Base-by-base conservation (phyloP, 2,329 filamentous ascomycete species). In the Fusarium tjaetaba region DNA sequence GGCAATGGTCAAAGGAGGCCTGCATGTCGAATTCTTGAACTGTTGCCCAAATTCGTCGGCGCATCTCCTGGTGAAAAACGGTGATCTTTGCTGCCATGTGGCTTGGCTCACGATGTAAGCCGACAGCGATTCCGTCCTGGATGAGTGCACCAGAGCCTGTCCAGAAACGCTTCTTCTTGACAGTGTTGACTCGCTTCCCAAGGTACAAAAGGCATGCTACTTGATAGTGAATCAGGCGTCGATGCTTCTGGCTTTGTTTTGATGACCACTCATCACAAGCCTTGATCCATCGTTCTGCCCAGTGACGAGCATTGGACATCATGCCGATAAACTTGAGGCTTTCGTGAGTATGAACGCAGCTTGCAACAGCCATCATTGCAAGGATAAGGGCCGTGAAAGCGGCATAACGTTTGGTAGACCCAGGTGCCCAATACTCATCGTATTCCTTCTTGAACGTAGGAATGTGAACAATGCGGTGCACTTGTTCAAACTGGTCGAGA, bases 81-180 rank as follows among this genome's bases (percentile, higher is more conserved):
- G 86, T 88, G 49, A 90, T 87, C 71, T 86, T 87, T 61, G 85
- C 84, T 24, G 82, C 83, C 82, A 89, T 87, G 65, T 86, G 84
- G 74, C 87, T 86, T 7, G 88, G 88, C 76, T 91, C 89, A 24
- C 87, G 86, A 74, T 91, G 89, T 52, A 91, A 82, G 22, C 88
- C 89, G 36, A 90, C 86, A 4, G 86, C 86, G 65, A 91, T 87
- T 61, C 87, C 88, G 58, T 90, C 87, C 53, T 88, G 88, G 20
- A 90, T 85, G 63, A 91, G 82, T 10, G 86, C 83, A 1, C 89
- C 88, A 2, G 89, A 84, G 43, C 85, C 84, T 22, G 87, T 89
- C 89, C 89, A 91, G 79, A 89, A 90, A 18, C 88, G 84, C 84
- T 91, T 91, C 85, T 91, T 91, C 83, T 90, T 90, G 72, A 91